Conservation (phyloP, 2,329 filamentous ascomycete species). For the Herpotrichia juniperi region DNA sequence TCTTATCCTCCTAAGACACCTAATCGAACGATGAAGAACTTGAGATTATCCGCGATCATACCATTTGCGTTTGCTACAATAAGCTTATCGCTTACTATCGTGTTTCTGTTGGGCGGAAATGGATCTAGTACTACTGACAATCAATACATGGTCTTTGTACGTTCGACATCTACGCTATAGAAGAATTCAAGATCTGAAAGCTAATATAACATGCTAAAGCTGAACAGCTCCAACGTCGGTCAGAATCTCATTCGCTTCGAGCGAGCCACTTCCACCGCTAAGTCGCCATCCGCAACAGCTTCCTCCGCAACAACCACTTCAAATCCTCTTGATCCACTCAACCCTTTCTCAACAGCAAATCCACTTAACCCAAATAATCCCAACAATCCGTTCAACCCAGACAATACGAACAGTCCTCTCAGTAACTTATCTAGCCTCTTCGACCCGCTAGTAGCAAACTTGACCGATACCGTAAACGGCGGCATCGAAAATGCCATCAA, state of each 20-base stretch:
- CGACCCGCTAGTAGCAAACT: constrained; percentile 9
- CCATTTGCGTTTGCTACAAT: constrained; percentile 16
- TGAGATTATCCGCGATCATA: constrained; percentile 25
- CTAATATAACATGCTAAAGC: constrained; percentile 4
- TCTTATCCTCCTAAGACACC: constrained; percentile 24
- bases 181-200: background rate
- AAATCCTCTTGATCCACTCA: constrained; percentile 10
- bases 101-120: constrained; percentile 24
- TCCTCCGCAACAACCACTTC: constrained; percentile 1
- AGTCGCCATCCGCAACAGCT: constrained; percentile 1
- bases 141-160: constrained; percentile 26
- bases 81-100: constrained; percentile 21
- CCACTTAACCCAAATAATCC: constrained; percentile 17
- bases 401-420: constrained; percentile 13
- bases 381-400: constrained; percentile 14
- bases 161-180: no score
- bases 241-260: constrained; percentile 24
- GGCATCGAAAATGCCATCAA: constrained; percentile 18
- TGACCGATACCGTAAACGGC: constrained; percentile 16
- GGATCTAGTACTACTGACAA: constrained; percentile 15
- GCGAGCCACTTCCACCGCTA: constrained; percentile 9
- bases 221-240: constrained; percentile 23
- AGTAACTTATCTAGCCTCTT: constrained; percentile 6
- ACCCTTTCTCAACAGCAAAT: constrained; percentile 15
- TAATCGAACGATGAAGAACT: constrained; percentile 24